Base-by-base conservation (phyloP, 1,284 basidiomycete genomes). In the Ustilago vetiveriae region DNA sequence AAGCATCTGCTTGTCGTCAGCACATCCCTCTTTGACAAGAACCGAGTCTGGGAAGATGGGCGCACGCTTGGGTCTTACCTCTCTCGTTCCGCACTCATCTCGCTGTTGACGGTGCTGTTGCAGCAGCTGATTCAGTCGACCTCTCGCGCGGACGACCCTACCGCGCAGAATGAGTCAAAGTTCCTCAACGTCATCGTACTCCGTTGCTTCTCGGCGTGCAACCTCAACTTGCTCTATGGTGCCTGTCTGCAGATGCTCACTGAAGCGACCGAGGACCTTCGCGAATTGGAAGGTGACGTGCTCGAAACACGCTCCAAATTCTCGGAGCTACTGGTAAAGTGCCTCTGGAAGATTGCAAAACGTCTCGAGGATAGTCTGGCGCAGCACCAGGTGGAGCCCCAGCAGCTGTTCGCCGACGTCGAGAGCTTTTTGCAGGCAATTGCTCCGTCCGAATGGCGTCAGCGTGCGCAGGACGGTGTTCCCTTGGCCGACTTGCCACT, bases 181-280 rank as follows among this genome's bases (percentile, higher is more conserved):
- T 97, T 96, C 83, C 92, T 98, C 83, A 98, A 98, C 83, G 95
- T 97, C 89, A 94, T 98, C 58, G 91, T 98, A 57, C 86, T 98
- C 50, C 89, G 94, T 26, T 84, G 95, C 48, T 95, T 99, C 83
- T 90, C 92, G 29, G 94, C 93, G 14, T 91, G 92, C 27, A 87
- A 93, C 71, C 87, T 92, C 60, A 94, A 95, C 86, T 89, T 92
- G 0, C 90, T 98, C 45, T 96, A 97, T 84, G 88, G 91, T 36
- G 85, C 91, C 0, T 85, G 95, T 22, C 92, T 98, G 82, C 85
- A 88, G 22, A 86, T 98, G 32, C 87, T 99, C 4, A 85, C 92
- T 40, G 89, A 92, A 76, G 92, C 97, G 27, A 91, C 94, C 32
- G 90, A 82, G 89, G 83, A 92, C 89, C 38, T 97, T 91, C 84